These are phyloP conservation scores for Mucor plumbeus DNA, from an alignment of 371 early-diverging fungal genomes.

Conservation along the genomic window DNA sequence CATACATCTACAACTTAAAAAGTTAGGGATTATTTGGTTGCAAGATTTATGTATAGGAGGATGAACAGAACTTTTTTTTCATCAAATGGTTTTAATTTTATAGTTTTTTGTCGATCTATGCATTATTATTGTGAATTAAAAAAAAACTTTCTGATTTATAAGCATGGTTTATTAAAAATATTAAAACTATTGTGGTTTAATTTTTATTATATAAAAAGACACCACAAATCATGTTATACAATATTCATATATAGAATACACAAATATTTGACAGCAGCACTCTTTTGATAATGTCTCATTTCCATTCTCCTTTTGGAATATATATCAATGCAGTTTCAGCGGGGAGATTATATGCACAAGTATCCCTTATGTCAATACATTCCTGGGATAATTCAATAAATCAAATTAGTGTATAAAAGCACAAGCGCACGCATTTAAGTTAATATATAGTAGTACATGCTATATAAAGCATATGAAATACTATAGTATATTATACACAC, in stretches of 20 bases:
- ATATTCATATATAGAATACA: neutral
- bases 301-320: neutral
- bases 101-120: neutral
- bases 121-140: neutral
- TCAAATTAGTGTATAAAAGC: constrained; percentile 15
- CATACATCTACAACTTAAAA: neutral
- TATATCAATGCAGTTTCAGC: neutral
- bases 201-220: too few species aligned
- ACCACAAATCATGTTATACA: too few species aligned
- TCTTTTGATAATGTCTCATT: neutral
- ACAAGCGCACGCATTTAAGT: constrained; percentile 27
- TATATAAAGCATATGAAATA: too few species aligned
- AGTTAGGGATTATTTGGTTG: neutral
- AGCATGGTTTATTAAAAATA: neutral
- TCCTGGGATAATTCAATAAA: constrained; percentile 25
- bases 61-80: neutral
- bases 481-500: too few species aligned
- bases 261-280: neutral
- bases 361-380: constrained; percentile 26
- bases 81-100: neutral
- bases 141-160: neutral
- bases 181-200: too few species aligned
- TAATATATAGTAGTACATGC: neutral
- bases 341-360: neutral
- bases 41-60: neutral